Evolutionary conservation across 2,329 filamentous ascomycete genomes (phyloP), one percentile per base, ranked within the genome.

Genomic region (Dothideomycetes sp.): DNA sequence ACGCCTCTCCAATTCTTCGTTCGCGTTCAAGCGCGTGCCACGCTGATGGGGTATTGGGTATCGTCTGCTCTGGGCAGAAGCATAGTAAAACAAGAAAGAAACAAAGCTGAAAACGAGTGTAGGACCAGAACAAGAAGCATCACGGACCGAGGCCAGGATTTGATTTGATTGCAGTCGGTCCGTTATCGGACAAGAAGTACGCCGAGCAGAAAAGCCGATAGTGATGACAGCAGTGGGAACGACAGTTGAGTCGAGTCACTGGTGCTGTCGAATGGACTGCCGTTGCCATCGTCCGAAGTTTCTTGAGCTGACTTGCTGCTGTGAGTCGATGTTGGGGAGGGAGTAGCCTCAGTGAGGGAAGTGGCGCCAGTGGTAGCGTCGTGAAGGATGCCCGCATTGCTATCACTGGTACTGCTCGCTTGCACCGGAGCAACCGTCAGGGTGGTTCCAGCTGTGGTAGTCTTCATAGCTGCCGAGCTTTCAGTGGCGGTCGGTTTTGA

Each of bases 201-300:
- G 12, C 22, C 22, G 12, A 27, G 22, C 7, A 27, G 22, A 12
- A 12, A 7, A 27, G 22, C 22, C 12, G 22, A 12, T 12, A 27
- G 22, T 7, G 12, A 7, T 7, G 22, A 7, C 7, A 27, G 22
- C 7, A 27, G 7, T 7, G 22, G 12, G 7, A 12, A 27, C 7
- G 22, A 27, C 7, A 27, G 7, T 27, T 12, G 22, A 7, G 22
- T 12, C 22, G 22, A 27, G 22, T 27, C 22, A 12, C 22, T 27
- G 22, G 22, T 7, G 17, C 31, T 51, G 44, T 66, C 64, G 43
- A 69, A 68, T 4, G 64, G 65, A 38, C 60, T 65, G n/a, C 65
- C 65, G 12, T 64, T 63, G 15, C 63, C 63, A 7, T 27, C 22
- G 10, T 57, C 61, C 14, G 44, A 7, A 2, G 31, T 43, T 9